phyloP scores from a whole-genome alignment of 352 stramenopile genomes.

The Globisporangium nodosum region DNA sequence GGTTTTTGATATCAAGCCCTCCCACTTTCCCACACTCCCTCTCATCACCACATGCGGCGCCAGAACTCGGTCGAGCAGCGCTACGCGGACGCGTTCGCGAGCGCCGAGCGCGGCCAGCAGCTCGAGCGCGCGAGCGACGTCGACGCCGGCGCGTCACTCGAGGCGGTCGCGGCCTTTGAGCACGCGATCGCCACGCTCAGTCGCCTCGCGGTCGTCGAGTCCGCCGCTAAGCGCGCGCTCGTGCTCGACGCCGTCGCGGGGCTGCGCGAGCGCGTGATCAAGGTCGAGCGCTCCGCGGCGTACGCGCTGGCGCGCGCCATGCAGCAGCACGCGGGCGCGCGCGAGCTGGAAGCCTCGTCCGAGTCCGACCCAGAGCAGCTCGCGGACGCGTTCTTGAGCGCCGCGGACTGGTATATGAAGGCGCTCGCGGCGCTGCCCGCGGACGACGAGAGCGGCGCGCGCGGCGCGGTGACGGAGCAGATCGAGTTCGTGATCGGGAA shows the following conservation, averaged over 20 bases:
- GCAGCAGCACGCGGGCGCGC: slow-evolving; percentile 28
- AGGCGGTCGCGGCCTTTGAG: slow-evolving; percentile 40
- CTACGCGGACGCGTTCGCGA: slow-evolving; percentile 63
- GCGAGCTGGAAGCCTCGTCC: slow-evolving; percentile 3
- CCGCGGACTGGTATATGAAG: slow-evolving; percentile 65
- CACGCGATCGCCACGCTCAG: slow-evolving; percentile 56
- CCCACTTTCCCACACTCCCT: no score
- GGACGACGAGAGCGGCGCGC: slow-evolving; percentile 20
- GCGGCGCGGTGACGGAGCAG: slow-evolving; percentile 46
- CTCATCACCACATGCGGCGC: slow-evolving; percentile 7
- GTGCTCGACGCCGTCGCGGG: slow-evolving; percentile 51
- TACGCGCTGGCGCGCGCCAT: slow-evolving; percentile 26
- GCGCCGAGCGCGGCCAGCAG: slow-evolving; percentile 39
- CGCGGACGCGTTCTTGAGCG: slow-evolving; percentile 49
- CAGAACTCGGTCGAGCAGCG: slow-evolving; percentile 34
- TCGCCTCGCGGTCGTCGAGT: slow-evolving; percentile 70
- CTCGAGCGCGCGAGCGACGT: slow-evolving; percentile 7
- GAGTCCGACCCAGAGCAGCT: not conserved
- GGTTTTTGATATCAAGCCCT: no score
- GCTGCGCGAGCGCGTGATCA: slow-evolving; percentile 35
- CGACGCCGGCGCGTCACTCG: not conserved
- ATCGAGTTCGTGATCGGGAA: slow-evolving; percentile 77
- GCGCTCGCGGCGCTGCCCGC: slow-evolving; percentile 36
- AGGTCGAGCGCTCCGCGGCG: slow-evolving; percentile 31
- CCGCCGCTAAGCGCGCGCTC: slow-evolving; percentile 54